These are phyloP conservation scores for Bassia scoparia DNA, from an alignment of 148 eudicot genomes.

Conservation along the genomic window DNA sequence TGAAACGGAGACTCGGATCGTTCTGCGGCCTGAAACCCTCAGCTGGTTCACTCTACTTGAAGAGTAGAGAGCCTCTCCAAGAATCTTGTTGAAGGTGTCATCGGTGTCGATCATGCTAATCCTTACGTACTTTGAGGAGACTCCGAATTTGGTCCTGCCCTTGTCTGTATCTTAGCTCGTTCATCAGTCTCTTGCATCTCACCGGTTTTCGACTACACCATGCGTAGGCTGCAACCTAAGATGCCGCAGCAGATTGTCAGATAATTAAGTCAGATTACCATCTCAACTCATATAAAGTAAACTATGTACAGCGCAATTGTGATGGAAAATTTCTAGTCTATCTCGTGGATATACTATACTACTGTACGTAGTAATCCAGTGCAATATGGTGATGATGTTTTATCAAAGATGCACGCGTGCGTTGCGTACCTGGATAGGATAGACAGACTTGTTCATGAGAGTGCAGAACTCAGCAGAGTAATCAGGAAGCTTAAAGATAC, in stretches of 20 bases:
- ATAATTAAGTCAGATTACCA: too few species aligned
- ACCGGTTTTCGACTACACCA: constrained; percentile 59
- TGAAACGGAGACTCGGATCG: too few species aligned
- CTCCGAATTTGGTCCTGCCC: constrained; percentile 64
- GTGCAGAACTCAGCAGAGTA: constrained; percentile 45
- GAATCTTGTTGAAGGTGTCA: constrained; percentile 53
- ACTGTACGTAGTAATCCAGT: too few species aligned
- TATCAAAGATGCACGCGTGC: too few species aligned
- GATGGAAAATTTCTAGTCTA: too few species aligned
- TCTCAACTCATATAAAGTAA: too few species aligned
- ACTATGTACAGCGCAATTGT: too few species aligned
- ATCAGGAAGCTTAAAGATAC: constrained; percentile 35
- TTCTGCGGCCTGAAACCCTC: too few species aligned
- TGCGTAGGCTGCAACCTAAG: constrained; percentile 66
- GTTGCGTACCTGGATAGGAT: constrained; percentile 60
- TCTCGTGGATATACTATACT: too few species aligned
- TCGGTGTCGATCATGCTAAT: constrained; percentile 70
- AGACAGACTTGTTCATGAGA: constrained; percentile 36
- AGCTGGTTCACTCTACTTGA: background rate
- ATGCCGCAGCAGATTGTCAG: too few species aligned
- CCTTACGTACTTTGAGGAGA: constrained; percentile 44
- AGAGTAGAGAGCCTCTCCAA: constrained; percentile 43
- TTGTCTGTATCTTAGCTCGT: constrained; percentile 42
- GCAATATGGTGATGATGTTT: too few species aligned
- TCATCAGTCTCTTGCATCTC: constrained; percentile 46